phyloP scores from a whole-genome alignment of 2,329 filamentous ascomycete genomes.

The Verruconis gallopava region DNA sequence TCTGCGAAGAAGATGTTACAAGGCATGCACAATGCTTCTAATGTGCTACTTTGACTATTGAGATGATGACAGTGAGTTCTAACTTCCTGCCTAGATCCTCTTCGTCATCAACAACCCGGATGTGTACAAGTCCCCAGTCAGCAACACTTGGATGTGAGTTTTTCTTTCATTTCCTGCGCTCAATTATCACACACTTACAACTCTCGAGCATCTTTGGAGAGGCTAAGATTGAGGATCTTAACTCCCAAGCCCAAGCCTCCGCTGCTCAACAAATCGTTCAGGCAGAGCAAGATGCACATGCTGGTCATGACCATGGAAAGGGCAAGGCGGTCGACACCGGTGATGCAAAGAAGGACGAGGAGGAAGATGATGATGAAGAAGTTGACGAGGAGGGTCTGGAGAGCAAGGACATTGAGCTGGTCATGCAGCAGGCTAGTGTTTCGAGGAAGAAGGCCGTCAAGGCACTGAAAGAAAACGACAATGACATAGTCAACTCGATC shows the following conservation, averaged over 20 bases:
- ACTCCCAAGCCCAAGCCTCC: constrained; percentile 92
- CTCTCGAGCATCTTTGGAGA: constrained; percentile 83
- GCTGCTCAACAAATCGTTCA: constrained; percentile 90
- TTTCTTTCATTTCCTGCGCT: not conserved
- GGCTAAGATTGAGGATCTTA: constrained; percentile 99
- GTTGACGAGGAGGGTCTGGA: constrained; percentile 89
- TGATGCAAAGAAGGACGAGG: constrained; percentile 54
- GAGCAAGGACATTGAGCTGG: constrained; percentile 98
- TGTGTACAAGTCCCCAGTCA: constrained; percentile 97
- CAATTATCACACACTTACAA: constrained; percentile 13
- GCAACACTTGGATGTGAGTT: constrained; percentile 98
- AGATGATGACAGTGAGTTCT: too few relatives aligned
- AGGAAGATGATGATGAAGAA: constrained; percentile 90
- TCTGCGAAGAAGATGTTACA: not conserved
- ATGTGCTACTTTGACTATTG: not conserved
- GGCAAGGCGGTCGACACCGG: constrained; percentile 53
- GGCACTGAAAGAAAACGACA: constrained; percentile 97
- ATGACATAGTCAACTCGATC: constrained; percentile 99
- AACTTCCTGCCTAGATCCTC: constrained; percentile 55
- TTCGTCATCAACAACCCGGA: constrained; percentile 99
- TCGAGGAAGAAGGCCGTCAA: constrained; percentile 98
- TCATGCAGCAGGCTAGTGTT: constrained; percentile 95
- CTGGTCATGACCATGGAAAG: constrained; percentile 65
- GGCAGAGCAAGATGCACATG: constrained; percentile 54
- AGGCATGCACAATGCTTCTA: not conserved